Evolutionary conservation across 371 early-diverging fungal genomes (phyloP), one percentile per base, ranked within the genome.

Genomic region (Mortierella sp.): DNA sequence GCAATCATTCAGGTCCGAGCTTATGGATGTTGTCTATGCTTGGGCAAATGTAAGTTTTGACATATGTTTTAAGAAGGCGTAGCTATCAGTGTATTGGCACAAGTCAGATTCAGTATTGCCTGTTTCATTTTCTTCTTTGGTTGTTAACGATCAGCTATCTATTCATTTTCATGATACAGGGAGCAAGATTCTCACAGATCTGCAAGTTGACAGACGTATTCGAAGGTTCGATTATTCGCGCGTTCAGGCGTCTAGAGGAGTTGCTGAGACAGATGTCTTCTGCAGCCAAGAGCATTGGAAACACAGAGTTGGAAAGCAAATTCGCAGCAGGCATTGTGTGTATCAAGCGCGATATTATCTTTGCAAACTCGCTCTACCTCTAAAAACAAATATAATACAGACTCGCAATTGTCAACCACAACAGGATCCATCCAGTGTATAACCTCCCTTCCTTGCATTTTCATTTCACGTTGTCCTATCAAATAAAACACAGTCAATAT

Each of bases 261-360:
- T 84, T 99, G 52, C 84, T 99, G 67, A 87, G 98, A 81, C 98
- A 99, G 86, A 95, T 99, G 95, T 88, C 92, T 62, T 85, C 91
- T 67, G 99, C 99, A 4, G 94, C 99, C 26, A 96, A 96, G 83
- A 94, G 92, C 67, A 99, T 99, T 69, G 99, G 99, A 55, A 99
- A 99, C 86, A 91, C 90, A 10, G 98, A 97, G 83, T 85, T 99
- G 65, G 99, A 98, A 83, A 94, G 90, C 85, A 97, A 99, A 89
- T 99, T 99, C 90, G 92, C 95, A 22, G 94, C 96, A 57, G 89
- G 92, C 24, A 98, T 98, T 71, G 91, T 87, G 71, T 92, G 94
- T 85, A 97, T 99, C 80, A 99, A 99, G 88, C 91, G 99, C 83
- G 99, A 99, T 77, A 99, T 99, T 86, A 96, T 99, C 47, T 99